These are phyloP conservation scores for Penicillium sp. DNA, from an alignment of 2,329 filamentous ascomycete species.

Conservation along the genomic window DNA sequence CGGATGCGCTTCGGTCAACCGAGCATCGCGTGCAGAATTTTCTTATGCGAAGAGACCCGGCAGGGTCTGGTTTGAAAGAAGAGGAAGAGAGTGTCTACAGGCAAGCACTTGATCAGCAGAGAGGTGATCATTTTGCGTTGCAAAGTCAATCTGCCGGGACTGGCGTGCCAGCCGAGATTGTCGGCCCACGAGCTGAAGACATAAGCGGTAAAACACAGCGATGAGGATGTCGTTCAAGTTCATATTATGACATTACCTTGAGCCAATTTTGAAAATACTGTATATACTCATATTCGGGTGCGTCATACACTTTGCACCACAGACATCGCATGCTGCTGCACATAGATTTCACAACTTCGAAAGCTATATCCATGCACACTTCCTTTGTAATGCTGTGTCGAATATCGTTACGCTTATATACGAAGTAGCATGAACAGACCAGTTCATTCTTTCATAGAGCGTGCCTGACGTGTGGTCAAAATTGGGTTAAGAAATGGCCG, in stretches of 20 bases:
- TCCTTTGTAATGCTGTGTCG: too few relatives aligned
- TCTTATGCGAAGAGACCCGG: conserved; percentile 65
- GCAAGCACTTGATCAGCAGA: conserved; percentile 24
- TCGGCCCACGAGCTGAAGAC: neutral
- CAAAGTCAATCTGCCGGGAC: neutral
- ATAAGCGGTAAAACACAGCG: neutral
- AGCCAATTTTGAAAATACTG: neutral
- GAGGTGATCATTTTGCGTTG: neutral
- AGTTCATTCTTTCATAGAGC: too few relatives aligned
- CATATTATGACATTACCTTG: neutral
- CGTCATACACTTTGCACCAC: too few relatives aligned
- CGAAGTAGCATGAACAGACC: too few relatives aligned
- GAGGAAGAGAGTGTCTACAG: conserved; percentile 41
- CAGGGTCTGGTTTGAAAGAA: conserved; percentile 42
- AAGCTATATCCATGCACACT: too few relatives aligned
- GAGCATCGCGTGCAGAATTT: conserved; percentile 74
- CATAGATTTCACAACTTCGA: too few relatives aligned
- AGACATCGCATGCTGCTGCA: too few relatives aligned
- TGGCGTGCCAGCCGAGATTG: neutral
- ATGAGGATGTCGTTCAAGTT: neutral
- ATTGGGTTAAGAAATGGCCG: too few relatives aligned
- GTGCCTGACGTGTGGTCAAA: too few relatives aligned
- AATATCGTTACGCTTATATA: too few relatives aligned
- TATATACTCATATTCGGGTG: neutral
- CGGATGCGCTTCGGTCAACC: conserved; percentile 41